These are phyloP conservation scores for Besnoitia besnoiti DNA, from an alignment of 169 alveolate genomes.

Conservation along the genomic window DNA sequence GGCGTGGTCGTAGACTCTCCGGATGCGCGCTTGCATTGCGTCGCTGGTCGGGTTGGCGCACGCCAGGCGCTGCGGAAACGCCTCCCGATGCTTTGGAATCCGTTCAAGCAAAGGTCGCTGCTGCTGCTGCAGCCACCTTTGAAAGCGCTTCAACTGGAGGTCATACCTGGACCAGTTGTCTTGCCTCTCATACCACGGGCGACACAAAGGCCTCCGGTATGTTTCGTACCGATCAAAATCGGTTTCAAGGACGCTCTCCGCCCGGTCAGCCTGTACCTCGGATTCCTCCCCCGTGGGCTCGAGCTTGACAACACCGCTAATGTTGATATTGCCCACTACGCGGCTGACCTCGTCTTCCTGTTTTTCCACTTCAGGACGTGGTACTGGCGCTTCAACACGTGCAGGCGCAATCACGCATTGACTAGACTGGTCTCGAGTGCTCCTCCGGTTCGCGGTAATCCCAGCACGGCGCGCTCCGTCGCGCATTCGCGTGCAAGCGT, in stretches of 20 bases:
- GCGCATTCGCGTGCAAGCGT: slow-evolving; percentile 24
- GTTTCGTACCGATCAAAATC: background rate
- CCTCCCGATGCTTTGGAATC: slow-evolving; percentile 2
- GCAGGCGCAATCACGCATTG: background rate
- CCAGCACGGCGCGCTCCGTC: slow-evolving; percentile 27
- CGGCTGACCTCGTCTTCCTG: slow-evolving; percentile 9
- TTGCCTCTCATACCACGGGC: background rate
- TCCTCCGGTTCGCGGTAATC: background rate
- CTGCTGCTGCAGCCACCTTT: slow-evolving; percentile 5
- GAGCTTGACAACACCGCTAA: slow-evolving; percentile 9
- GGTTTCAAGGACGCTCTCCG: background rate
- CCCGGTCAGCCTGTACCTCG: background rate
- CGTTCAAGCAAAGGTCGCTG: background rate
- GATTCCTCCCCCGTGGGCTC: background rate
- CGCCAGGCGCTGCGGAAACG: slow-evolving; percentile 7
- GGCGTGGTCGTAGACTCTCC: slow-evolving; percentile 15
- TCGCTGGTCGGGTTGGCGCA: background rate
- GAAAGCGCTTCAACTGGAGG: background rate
- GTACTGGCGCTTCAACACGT: background rate
- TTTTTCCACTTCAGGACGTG: background rate
- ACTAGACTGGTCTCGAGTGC: background rate
- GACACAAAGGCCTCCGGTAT: background rate
- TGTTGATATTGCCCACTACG: slow-evolving; percentile 22
- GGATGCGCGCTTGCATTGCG: background rate
- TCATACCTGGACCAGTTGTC: slow-evolving; percentile 32